Evolutionary conservation across 495 filamentous ascomycete species (phyloP).

Genomic region (Tuber brumale): DNA sequence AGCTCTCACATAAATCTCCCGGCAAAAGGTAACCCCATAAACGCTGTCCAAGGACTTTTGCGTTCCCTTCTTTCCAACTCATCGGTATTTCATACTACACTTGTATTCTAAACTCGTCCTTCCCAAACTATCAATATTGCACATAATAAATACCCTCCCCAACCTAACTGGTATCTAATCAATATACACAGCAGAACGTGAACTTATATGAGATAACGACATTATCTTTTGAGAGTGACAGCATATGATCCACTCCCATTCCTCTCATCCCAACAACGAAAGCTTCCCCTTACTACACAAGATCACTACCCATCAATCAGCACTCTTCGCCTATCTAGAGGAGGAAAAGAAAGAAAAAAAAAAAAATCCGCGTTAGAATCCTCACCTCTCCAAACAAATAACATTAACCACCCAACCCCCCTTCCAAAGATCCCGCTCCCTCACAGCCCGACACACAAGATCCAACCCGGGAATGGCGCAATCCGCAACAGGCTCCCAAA

Average conservation of each 20-base stretch:
- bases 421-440: conserved; percentile 8
- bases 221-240: background rate
- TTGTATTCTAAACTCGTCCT: background rate
- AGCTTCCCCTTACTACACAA: background rate
- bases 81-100: no score
- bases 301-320: background rate
- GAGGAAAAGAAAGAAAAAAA: background rate
- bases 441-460: conserved; percentile 14
- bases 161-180: background rate
- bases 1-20: no score
- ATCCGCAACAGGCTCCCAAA: conserved; percentile 17
- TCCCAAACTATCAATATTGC: background rate
- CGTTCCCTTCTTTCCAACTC: no score
- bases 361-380: background rate
- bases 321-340: background rate
- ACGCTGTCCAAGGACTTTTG: no score
- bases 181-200: background rate
- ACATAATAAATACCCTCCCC: background rate
- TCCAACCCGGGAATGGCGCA: conserved; percentile 10
- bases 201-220: background rate
- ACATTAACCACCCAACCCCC: conserved; percentile 8
- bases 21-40: no score
- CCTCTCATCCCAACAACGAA: background rate
- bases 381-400: conserved; percentile 20
- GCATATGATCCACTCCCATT: background rate